Evolutionary conservation across 495 filamentous ascomycete species (phyloP).

Genomic region (Aspergillus ostianus): DNA sequence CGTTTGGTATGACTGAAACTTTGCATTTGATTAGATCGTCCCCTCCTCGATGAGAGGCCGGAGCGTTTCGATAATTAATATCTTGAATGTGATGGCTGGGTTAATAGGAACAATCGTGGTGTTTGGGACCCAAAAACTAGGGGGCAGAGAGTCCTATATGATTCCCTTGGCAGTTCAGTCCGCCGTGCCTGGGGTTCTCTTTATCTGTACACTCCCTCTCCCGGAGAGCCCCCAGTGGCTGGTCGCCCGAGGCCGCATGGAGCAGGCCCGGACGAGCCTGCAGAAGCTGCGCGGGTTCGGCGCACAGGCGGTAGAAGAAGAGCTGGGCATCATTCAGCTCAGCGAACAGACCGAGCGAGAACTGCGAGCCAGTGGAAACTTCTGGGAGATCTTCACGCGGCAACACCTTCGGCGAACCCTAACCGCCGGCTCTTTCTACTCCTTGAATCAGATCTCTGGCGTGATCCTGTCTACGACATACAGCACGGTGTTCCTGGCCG

Average conservation of each 20-base stretch:
- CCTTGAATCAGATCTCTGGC: slow-evolving; percentile 40
- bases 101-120: slow-evolving; percentile 37
- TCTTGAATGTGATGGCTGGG: slow-evolving; percentile 34
- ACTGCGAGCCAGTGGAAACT: slow-evolving; percentile 25
- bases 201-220: slow-evolving; percentile 36
- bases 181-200: slow-evolving; percentile 28
- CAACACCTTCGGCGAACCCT: slow-evolving; percentile 35
- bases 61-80: slow-evolving; percentile 37
- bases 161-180: slow-evolving; percentile 38
- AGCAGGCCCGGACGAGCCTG: slow-evolving; percentile 30
- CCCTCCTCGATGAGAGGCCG: slow-evolving; percentile 37
- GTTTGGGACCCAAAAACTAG: slow-evolving; percentile 26
- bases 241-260: slow-evolving; percentile 47
- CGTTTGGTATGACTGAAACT: neutral
- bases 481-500: slow-evolving; percentile 35
- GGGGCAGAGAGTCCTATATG: slow-evolving; percentile 25
- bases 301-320: slow-evolving; percentile 29
- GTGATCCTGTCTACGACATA: slow-evolving; percentile 42
- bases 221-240: slow-evolving; percentile 66
- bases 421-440: slow-evolving; percentile 38
- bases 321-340: slow-evolving; percentile 31
- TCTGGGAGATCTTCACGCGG: slow-evolving; percentile 39
- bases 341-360: slow-evolving; percentile 29
- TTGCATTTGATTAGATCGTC: slow-evolving; percentile 21
- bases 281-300: slow-evolving; percentile 37